Percentiles rank a stretch among this genome's conserved stretches.
Evolutionary conservation across 1,284 basidiomycete species (phyloP).

Genomic region (Entoloma clypeatum): DNA sequence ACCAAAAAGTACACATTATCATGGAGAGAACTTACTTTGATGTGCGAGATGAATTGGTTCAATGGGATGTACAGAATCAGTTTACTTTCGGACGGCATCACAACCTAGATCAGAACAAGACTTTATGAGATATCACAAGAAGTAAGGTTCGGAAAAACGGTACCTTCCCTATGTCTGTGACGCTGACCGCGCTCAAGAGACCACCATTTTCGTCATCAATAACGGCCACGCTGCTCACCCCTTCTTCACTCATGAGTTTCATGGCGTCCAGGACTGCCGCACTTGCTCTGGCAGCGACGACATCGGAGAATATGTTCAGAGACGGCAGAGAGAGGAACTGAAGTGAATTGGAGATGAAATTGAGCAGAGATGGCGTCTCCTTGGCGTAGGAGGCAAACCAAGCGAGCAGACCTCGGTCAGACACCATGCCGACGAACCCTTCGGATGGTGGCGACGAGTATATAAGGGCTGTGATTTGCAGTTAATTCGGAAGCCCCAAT

Average conservation of each 20-base stretch:
- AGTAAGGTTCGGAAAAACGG: not conserved
- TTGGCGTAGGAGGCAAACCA: constrained; percentile 60
- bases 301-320: constrained; percentile 54
- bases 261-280: constrained; percentile 70
- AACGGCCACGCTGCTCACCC: constrained; percentile 75
- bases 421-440: constrained; percentile 53
- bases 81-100: constrained; percentile 72
- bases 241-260: constrained; percentile 75
- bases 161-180: constrained; percentile 73
- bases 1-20: not conserved
- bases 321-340: constrained; percentile 59
- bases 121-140: not conserved
- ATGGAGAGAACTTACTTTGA: constrained; percentile 48
- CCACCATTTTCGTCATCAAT: constrained; percentile 58
- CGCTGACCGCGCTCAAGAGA: constrained; percentile 70
- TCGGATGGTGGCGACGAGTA: constrained; percentile 35
- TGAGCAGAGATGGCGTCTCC: constrained; percentile 43
- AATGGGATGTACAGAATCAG: constrained; percentile 64
- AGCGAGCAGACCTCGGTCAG: constrained; percentile 56
- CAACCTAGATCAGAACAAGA: constrained; percentile 40
- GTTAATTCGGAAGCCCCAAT: constrained; percentile 6
- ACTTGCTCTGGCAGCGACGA: constrained; percentile 54
- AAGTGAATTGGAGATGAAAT: constrained; percentile 56
- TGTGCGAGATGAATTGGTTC: constrained; percentile 60
- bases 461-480: constrained; percentile 44